A percentile compares a stretch with the other conserved stretches of the same genome.
These are phyloP conservation scores for Cladosporium sp. DNA, from an alignment of 2,329 filamentous ascomycete species.

Conservation along the genomic window DNA sequence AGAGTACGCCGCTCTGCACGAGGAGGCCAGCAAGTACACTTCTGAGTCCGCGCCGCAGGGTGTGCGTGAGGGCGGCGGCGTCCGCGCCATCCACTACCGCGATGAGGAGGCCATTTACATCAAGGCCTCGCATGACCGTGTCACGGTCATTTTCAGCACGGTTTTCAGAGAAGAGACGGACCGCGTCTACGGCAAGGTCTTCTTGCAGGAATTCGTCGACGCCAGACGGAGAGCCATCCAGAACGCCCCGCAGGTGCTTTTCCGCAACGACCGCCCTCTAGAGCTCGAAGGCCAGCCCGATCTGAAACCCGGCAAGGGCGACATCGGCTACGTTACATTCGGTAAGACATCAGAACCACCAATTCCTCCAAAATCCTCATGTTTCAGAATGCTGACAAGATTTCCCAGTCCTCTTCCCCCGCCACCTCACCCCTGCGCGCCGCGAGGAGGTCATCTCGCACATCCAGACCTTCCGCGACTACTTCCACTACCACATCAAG, in stretches of 20 bases:
- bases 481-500: slow-evolving; percentile 99
- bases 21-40: slow-evolving; percentile 88
- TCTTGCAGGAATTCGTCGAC: slow-evolving; percentile 98
- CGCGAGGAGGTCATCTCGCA: slow-evolving; percentile 96
- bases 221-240: slow-evolving; percentile 91
- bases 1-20: slow-evolving; percentile 80
- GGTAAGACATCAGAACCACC: slow-evolving; percentile 51
- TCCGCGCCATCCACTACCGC: slow-evolving; percentile 96
- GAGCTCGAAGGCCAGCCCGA: slow-evolving; percentile 85
- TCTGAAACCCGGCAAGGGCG: slow-evolving; percentile 71
- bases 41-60: slow-evolving; percentile 92
- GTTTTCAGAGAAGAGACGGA: slow-evolving; percentile 98
- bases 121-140: slow-evolving; percentile 94
- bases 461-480: slow-evolving; percentile 99
- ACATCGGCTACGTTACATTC: slow-evolving; percentile 97
- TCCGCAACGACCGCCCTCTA: slow-evolving; percentile 88
- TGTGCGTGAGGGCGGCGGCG: slow-evolving; percentile 79
- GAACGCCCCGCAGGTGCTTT: slow-evolving; percentile 96
- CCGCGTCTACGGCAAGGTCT: slow-evolving; percentile 94
- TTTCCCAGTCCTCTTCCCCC: slow-evolving; percentile 78
- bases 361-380: not conserved
- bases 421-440: slow-evolving; percentile 75
- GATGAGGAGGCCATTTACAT: slow-evolving; percentile 99
- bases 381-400: too few species aligned
- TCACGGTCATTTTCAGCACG: slow-evolving; percentile 98